These are phyloP conservation scores for Neofusicoccum parvum DNA, from an alignment of 2,329 filamentous ascomycete species.

Conservation along the genomic window DNA sequence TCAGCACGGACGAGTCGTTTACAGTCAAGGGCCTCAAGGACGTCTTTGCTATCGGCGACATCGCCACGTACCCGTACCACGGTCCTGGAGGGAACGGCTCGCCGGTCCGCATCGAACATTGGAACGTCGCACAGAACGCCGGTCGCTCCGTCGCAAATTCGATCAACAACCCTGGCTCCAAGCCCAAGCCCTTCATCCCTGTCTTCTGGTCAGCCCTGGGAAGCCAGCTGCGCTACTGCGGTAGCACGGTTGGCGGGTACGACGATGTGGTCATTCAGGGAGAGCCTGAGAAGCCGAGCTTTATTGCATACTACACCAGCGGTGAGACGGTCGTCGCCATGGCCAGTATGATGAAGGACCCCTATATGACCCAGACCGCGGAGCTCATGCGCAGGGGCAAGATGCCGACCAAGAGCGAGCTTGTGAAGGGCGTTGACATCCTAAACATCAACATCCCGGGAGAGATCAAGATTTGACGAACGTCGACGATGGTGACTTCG, in stretches of 20 bases:
- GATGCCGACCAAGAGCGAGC: slow-evolving; percentile 80
- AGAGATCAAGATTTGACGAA: slow-evolving; percentile 48
- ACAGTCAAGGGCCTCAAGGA: slow-evolving; percentile 74
- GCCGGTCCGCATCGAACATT: slow-evolving; percentile 87
- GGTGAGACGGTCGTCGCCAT: slow-evolving; percentile 87
- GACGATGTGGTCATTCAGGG: slow-evolving; percentile 85
- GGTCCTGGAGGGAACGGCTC: slow-evolving; percentile 80
- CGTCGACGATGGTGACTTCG: neutral
- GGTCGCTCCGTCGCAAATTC: slow-evolving; percentile 78
- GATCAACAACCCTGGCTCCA: slow-evolving; percentile 67
- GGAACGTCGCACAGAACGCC: slow-evolving; percentile 95
- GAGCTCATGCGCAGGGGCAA: slow-evolving; percentile 81
- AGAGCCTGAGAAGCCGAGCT: slow-evolving; percentile 70
- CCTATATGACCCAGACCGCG: slow-evolving; percentile 77
- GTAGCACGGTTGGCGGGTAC: slow-evolving; percentile 79
- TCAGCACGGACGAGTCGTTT: slow-evolving; percentile 80
- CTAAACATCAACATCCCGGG: slow-evolving; percentile 47
- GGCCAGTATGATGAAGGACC: slow-evolving; percentile 87
- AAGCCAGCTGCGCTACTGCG: slow-evolving; percentile 88
- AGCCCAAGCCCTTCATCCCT: slow-evolving; percentile 77
- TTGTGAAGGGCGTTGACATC: slow-evolving; percentile 63
- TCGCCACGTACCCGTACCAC: slow-evolving; percentile 91
- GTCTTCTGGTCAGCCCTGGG: slow-evolving; percentile 97
- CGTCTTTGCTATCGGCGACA: slow-evolving; percentile 93
- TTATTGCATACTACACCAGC: slow-evolving; percentile 85